Percentiles rank a stretch among this genome's conserved stretches.
phyloP scores from a whole-genome alignment of 1,139 yeast genomes.

The Geotrichum cucujoidarum region DNA sequence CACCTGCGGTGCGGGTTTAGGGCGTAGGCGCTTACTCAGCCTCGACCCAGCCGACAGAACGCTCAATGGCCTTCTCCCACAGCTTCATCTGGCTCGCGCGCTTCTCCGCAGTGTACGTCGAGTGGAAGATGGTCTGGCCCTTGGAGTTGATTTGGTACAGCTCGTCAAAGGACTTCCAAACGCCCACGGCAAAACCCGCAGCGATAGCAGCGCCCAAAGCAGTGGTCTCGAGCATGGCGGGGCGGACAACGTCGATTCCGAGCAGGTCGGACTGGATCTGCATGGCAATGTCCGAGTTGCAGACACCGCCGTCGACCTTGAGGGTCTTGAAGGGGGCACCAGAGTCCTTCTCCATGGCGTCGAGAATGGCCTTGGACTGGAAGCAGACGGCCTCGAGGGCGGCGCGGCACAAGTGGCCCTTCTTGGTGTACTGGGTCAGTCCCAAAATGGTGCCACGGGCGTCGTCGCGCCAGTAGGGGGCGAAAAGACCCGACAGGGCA shows the following conservation, averaged over 20 bases:
- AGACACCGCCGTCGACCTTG: constrained; percentile 93
- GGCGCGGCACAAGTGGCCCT: constrained; percentile 87
- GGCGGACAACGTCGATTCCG: constrained; percentile 77
- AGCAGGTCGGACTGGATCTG: constrained; percentile 90
- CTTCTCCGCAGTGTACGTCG: constrained; percentile 54
- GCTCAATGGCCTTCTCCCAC: constrained; percentile 78
- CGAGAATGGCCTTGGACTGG: constrained; percentile 85
- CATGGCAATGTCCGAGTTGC: constrained; percentile 85
- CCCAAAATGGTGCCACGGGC: constrained; percentile 93
- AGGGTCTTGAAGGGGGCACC: constrained; percentile 48
- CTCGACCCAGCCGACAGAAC: constrained; percentile 71
- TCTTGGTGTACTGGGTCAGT: constrained; percentile 80
- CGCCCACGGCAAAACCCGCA: constrained; percentile 75
- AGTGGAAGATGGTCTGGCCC: constrained; percentile 48
- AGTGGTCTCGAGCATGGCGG: constrained; percentile 83
- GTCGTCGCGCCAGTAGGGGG: constrained; percentile 94
- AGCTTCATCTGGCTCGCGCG: constrained; percentile 63
- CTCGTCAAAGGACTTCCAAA: constrained; percentile 76
- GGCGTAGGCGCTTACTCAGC: not conserved
- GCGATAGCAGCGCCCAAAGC: constrained; percentile 97
- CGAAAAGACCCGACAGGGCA: constrained; percentile 89
- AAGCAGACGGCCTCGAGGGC: constrained; percentile 93
- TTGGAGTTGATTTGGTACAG: constrained; percentile 41
- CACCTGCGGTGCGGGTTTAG: too few relatives aligned
- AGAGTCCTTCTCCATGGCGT: constrained; percentile 86